phyloP scores from a whole-genome alignment of 257 asterid genomes.

The Thymus quinquecostatus region DNA sequence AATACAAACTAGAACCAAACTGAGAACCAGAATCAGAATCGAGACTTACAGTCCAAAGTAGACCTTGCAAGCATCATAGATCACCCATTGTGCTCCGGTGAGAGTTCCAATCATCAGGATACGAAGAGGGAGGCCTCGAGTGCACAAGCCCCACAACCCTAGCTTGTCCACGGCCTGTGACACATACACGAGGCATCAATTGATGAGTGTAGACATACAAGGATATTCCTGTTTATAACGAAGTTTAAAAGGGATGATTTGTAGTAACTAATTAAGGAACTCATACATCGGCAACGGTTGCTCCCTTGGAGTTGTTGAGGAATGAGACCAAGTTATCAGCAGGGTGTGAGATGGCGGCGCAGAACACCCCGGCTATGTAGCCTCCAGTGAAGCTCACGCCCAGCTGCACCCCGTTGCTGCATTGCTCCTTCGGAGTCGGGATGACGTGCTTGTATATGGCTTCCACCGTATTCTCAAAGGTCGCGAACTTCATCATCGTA shows the following conservation, averaged over 20 bases:
- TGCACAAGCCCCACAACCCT: conserved; percentile 62
- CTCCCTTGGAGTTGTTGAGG: conserved; percentile 88
- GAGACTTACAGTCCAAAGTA: conserved; percentile 66
- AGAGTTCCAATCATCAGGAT: conserved; percentile 71
- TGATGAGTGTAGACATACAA: neutral
- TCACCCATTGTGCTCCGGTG: conserved; percentile 85
- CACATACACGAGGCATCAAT: neutral
- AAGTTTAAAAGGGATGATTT: neutral
- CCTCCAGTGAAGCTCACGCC: conserved; percentile 86
- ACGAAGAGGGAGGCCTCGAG: conserved; percentile 83
- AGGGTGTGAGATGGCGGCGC: conserved; percentile 81
- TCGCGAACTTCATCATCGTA: conserved; percentile 92
- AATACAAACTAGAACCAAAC: neutral
- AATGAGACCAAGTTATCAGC: conserved; percentile 87
- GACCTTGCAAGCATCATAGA: conserved; percentile 78
- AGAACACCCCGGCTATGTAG: conserved; percentile 72
- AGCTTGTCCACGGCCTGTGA: conserved; percentile 61
- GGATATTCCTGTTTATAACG: too few relatives aligned
- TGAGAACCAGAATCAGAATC: neutral
- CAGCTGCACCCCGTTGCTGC: conserved; percentile 68
- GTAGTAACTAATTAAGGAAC: neutral
- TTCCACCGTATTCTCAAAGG: conserved; percentile 79
- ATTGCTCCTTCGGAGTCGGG: conserved; percentile 75
- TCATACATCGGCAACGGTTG: conserved; percentile 73
- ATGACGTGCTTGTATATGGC: conserved; percentile 65